A percentile compares a stretch with the other conserved stretches of the same genome.
Conservation (phyloP, 2,329 filamentous ascomycete genomes). For the Colletotrichum salicis region DNA sequence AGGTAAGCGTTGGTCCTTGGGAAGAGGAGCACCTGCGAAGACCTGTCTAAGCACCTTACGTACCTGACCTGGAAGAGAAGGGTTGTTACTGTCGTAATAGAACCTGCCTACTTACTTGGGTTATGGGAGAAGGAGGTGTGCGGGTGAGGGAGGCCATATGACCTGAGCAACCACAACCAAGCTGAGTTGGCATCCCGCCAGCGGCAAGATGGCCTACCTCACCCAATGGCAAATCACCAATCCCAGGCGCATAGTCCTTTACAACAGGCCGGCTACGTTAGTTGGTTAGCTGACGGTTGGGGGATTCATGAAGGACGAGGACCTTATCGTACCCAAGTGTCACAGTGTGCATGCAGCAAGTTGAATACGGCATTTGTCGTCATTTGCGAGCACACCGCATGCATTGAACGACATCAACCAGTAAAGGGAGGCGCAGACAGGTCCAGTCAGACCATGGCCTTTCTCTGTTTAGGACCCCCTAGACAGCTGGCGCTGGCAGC, state of each 20-base stretch:
- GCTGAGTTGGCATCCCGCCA: conserved; percentile 7
- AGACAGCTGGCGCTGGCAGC: neutral
- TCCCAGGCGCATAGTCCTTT: neutral
- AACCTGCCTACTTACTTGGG: neutral
- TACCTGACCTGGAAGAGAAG: neutral
- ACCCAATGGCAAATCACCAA: neutral
- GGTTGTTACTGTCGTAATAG: neutral
- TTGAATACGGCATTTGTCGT: neutral
- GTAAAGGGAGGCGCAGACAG: neutral
- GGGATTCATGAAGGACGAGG: neutral
- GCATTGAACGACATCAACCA: neutral
- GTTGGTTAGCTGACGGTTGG: neutral
- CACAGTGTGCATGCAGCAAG: neutral
- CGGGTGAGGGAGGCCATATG: conserved; percentile 3
- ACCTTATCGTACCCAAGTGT: neutral
- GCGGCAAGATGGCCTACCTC: neutral
- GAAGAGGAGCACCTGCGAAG: neutral
- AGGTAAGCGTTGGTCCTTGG: neutral
- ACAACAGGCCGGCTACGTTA: neutral
- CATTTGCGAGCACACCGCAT: neutral
- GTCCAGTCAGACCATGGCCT: no score
- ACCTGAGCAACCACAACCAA: conserved; percentile 1
- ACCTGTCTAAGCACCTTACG: neutral
- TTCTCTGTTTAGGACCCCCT: no score
- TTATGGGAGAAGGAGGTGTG: neutral